Base-by-base conservation (phyloP, 352 stramenopile species). In the Phytophthora litchii region DNA sequence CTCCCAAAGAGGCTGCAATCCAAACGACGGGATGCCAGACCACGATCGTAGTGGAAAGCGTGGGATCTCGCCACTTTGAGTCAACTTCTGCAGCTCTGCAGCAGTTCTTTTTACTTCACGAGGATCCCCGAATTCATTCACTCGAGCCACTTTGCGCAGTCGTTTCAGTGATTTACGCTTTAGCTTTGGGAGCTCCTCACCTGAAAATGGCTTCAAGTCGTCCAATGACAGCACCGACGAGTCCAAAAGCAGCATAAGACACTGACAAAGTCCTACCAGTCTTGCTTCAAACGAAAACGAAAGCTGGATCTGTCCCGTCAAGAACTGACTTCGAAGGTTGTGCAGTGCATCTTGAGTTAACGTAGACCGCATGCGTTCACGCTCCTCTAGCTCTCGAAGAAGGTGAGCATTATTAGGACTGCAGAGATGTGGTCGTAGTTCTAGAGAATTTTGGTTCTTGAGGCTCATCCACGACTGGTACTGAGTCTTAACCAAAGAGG, bases 111-210 rank as follows among this genome's bases (percentile, higher is more conserved):
- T 72, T 12, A 80, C 76, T 54, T 90, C 79, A 7, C 73, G 76
- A 41, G 68, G 55, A 42, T 90, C 81, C 2, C 83, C 81, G 5
- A 67, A 50, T 37, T 91, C 78, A 16, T 76, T 66, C 32, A 88
- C 74, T 19, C 79, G 72, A 17, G 66, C 80, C 19, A 81, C 17
- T 51, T 92, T 92, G 12, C 80, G 75, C 10, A 92, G 63, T 1
- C 82, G 67, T 51, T 87, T 88, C 16, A 92, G 76, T 12, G 81
- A 85, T 55, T 92, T 92, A 27, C 81, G 79, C 64, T 91, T 83
- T n/a, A 64, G 50, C 27, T 78, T 83, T 0, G 73, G 64, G 1
- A 78, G 42, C 19, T 81, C 63, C 29, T 85, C 70, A 3, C 74
- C 71, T 16, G 47, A 69, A 45, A 83, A 70, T 36, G 73, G 67